Conservation (phyloP, 2,329 filamentous ascomycete species). For the Ascochyta clinopodiicola region DNA sequence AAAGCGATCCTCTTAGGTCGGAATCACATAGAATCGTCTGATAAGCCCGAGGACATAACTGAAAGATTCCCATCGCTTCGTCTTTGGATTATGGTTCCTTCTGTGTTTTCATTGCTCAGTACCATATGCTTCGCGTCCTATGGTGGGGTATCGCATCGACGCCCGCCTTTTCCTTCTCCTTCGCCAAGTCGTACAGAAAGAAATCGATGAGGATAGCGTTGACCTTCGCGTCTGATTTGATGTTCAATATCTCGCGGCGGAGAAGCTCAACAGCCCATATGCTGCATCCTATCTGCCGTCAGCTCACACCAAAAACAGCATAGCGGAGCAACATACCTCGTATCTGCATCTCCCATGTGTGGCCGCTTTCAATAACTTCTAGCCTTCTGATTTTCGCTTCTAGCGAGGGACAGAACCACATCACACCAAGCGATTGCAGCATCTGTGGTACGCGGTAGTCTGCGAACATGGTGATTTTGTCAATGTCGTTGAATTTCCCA, state of each 20-base stretch:
- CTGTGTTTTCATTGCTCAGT: slow-evolving; percentile 56
- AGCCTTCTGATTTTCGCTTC: slow-evolving; percentile 71
- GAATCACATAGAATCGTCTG: too few species aligned
- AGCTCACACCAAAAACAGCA: slow-evolving; percentile 24
- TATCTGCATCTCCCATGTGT: slow-evolving; percentile 83
- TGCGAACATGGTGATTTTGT: slow-evolving; percentile 98
- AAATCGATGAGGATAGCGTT: slow-evolving; percentile 98
- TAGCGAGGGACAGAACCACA: slow-evolving; percentile 83
- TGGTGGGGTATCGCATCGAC: slow-evolving; percentile 73
- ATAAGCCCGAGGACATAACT: too few species aligned
- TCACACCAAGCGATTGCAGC: slow-evolving; percentile 78
- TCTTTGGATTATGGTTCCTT: too few species aligned
- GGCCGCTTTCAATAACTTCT: slow-evolving; percentile 72
- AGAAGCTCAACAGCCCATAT: slow-evolving; percentile 97
- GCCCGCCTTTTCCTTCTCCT: slow-evolving; percentile 70
- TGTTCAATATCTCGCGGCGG: slow-evolving; percentile 74
- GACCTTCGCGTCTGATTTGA: slow-evolving; percentile 71
- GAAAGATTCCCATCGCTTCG: too few species aligned
- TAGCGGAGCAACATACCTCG: slow-evolving; percentile 61
- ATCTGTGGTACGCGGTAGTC: slow-evolving; percentile 98
- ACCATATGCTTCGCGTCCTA: slow-evolving; percentile 93
- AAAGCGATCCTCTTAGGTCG: too few species aligned
- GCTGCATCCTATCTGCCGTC: slow-evolving; percentile 70
- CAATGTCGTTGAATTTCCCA: slow-evolving; percentile 86
- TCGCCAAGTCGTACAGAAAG: slow-evolving; percentile 94